Evolutionary conservation across 495 filamentous ascomycete species (phyloP), one percentile per base, ranked within the genome.

Genomic region (Tuber melanosporum): DNA sequence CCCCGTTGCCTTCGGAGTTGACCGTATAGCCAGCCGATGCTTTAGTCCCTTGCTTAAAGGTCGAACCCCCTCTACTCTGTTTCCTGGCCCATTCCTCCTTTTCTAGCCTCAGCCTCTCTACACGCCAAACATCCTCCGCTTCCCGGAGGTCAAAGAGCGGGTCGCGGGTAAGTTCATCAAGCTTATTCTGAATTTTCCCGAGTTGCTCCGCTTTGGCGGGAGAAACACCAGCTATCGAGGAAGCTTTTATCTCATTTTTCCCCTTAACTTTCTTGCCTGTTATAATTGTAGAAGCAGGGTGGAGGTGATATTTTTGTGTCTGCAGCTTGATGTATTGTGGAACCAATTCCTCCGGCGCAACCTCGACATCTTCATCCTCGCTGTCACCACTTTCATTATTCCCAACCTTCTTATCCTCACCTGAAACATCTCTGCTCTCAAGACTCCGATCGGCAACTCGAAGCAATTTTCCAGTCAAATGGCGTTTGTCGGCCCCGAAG

Each of bases 141-240:
- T 92, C 87, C 71, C 88, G 86, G 73, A 89, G 88, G 82, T 99
- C 94, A 82, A 98, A 97, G 14, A 99, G 85, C 2, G 95, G 87
- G 82, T 99, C 95, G 17, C 90, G 90, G 79, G 94, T 92, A 46
- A 98, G 92, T 66, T 88, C 89, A 15, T 90, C 88, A 32, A 97
- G 86, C 82, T 93, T 95, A 19, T 89, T 87, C 47, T 90, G 87
- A 3, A 97, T 75, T 73, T 90, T 92, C 20, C 86, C 87, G 62
- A 90, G 85, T 77, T 90, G 78, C 17, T 82, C 70, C 45, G 82
- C 85, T 52, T 75, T 76, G 73, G 78, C 81, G 74, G 80, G 82
- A 10, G 74, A 75, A 78, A 44, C 75, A 36, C 82, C 85, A 85
- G 74, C 85, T 86, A 66, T 57, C 39, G 19, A n/a, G 26, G 75